These are phyloP conservation scores for Aspergillus incahuasiensis DNA, from an alignment of 495 filamentous ascomycete species.

Conservation along the genomic window DNA sequence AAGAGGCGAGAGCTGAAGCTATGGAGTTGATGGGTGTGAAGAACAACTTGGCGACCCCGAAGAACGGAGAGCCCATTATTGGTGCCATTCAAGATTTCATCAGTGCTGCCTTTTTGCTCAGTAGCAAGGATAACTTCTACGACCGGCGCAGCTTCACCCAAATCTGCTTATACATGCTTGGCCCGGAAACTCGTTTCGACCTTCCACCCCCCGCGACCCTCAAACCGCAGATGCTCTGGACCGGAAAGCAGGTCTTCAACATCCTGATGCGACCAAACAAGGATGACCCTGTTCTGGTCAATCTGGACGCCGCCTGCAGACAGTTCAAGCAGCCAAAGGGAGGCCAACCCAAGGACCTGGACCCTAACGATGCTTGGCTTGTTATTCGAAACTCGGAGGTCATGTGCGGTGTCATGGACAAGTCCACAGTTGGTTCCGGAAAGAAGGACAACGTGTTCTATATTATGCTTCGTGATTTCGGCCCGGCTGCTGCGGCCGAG, in stretches of 20 bases:
- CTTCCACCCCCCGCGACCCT: slow-evolving; percentile 80
- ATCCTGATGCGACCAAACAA: slow-evolving; percentile 91
- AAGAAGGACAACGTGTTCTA: slow-evolving; percentile 99
- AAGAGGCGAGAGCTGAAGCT: slow-evolving; percentile 92
- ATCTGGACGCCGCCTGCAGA: slow-evolving; percentile 88
- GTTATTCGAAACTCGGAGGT: slow-evolving; percentile 94
- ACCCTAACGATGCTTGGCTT: slow-evolving; percentile 78
- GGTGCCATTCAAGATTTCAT: slow-evolving; percentile 98
- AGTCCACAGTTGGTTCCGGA: slow-evolving; percentile 87
- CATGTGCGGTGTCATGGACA: slow-evolving; percentile 98
- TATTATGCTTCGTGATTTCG: slow-evolving; percentile 90
- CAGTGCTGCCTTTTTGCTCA: slow-evolving; percentile 85
- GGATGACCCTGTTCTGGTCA: slow-evolving; percentile 72
- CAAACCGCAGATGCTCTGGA: slow-evolving; percentile 88
- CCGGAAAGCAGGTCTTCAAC: slow-evolving; percentile 95
- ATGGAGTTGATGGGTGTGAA: slow-evolving; percentile 98
- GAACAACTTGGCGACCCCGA: slow-evolving; percentile 89
- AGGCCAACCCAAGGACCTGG: slow-evolving; percentile 61
- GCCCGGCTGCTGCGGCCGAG: slow-evolving; percentile 77
- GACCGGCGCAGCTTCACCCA: slow-evolving; percentile 81
- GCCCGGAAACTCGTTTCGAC: slow-evolving; percentile 73
- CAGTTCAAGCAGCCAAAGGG: slow-evolving; percentile 59
- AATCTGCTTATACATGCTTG: slow-evolving; percentile 90
- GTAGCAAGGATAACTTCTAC: slow-evolving; percentile 89
- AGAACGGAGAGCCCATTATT: slow-evolving; percentile 98